A percentile compares a stretch with the other conserved stretches of the same genome.
These are phyloP conservation scores for Phytopythium montanum DNA, from an alignment of 352 stramenopile species.

Conservation along the genomic window DNA sequence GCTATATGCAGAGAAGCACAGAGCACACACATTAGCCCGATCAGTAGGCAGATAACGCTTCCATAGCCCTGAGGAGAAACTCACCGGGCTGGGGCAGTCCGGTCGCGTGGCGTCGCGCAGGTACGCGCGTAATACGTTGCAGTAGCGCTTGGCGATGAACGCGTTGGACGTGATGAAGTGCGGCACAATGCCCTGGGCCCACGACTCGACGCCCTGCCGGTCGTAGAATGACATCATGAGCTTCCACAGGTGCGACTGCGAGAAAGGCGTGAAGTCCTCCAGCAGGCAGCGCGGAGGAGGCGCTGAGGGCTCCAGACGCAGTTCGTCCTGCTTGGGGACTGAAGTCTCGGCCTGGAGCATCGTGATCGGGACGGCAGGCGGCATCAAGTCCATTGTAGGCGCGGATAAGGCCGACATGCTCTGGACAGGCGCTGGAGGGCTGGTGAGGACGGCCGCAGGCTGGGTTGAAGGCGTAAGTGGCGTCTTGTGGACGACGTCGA, in stretches of 20 bases:
- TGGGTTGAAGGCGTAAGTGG: not conserved
- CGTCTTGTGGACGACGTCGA: constrained; percentile 1
- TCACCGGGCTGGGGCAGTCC: constrained; percentile 25
- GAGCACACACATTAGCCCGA: not conserved
- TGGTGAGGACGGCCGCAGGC: not conserved
- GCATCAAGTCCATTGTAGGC: not conserved
- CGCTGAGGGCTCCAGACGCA: constrained; percentile 23
- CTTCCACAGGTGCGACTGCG: constrained; percentile 89
- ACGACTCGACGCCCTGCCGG: constrained; percentile 80
- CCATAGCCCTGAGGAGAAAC: not conserved
- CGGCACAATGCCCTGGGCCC: constrained; percentile 92
- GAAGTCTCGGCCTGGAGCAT: not conserved
- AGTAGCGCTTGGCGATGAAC: constrained; percentile 92
- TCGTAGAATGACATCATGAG: constrained; percentile 96
- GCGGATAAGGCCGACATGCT: not conserved
- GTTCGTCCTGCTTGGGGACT: constrained; percentile 45
- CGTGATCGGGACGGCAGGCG: constrained; percentile 2
- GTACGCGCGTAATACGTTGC: constrained; percentile 61
- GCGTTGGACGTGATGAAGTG: constrained; percentile 97
- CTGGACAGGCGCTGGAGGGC: not conserved
- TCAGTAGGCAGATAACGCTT: not conserved
- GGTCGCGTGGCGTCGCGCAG: constrained; percentile 51
- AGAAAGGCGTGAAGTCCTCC: constrained; percentile 89
- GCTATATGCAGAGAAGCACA: constrained; percentile 4
- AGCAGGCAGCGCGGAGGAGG: constrained; percentile 63